phyloP scores from a whole-genome alignment of 371 early-diverging fungal genomes.

The Furculomyces boomerangus region DNA sequence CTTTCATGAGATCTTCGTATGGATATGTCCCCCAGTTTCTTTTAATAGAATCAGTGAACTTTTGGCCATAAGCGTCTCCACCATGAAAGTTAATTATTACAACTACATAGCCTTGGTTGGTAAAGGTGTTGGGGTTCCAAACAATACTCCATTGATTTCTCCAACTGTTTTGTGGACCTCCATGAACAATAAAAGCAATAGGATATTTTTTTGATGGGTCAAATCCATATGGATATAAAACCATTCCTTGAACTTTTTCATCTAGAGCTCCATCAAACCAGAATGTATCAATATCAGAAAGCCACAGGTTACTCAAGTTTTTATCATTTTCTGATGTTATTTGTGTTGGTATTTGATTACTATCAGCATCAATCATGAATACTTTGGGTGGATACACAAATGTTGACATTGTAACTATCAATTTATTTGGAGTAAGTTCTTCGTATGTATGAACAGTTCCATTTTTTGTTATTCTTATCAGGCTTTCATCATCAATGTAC shows the following conservation, averaged over 20 bases:
- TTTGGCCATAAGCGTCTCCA: conserved; percentile 60
- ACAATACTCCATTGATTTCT: conserved; percentile 32
- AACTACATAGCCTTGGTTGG: conserved; percentile 45
- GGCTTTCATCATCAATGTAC: neutral
- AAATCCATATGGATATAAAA: conserved; percentile 45
- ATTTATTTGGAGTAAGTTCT: conserved; percentile 9
- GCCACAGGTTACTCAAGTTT: conserved; percentile 18
- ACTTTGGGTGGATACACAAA: neutral
- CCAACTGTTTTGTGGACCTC: conserved; percentile 56
- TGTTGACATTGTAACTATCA: neutral
- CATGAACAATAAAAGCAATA: conserved; percentile 56
- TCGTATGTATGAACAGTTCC: neutral
- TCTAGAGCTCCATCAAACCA: conserved; percentile 46
- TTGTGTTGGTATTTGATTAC: neutral
- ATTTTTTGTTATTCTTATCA: neutral
- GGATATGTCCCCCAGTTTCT: conserved; percentile 60
- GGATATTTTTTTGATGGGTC: conserved; percentile 32
- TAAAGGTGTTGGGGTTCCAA: conserved; percentile 54
- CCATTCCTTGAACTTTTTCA: conserved; percentile 48
- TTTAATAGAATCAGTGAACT: conserved; percentile 44
- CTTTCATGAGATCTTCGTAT: conserved; percentile 44
- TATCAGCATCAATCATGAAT: neutral
- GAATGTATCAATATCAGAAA: conserved; percentile 37
- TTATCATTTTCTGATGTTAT: conserved; percentile 31
- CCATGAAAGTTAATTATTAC: conserved; percentile 60